Evolutionary conservation across 805 yeast genomes (phyloP), one percentile per base, ranked within the genome.

Genomic region (Barnettozyma sp.): DNA sequence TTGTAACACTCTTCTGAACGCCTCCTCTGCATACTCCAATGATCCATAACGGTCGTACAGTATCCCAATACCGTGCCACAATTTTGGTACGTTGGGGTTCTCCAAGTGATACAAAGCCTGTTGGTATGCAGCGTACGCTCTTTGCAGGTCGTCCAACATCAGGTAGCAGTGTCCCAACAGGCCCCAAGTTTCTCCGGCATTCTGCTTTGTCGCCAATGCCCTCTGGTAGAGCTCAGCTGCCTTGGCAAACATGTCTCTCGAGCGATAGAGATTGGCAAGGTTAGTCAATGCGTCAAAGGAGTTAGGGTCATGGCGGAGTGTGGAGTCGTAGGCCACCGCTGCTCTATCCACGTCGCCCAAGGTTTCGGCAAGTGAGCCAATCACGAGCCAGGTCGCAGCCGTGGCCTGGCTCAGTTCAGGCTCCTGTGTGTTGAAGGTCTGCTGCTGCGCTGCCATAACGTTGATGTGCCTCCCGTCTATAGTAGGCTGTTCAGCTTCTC

Each of bases 11-110:
- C 95, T 78, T 27, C 94, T 94, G 63, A 92, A 90, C 4, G 98
- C 97, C 60, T 92, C 98, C 59, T 92, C 98, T 4, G 98, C 98
- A 53, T 90, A 92, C 62, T 90, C 97, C 45, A 90, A 65, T 5
- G 95, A 83, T 19, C 97, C 98, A 58, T 92, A 92, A 36, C 98
- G 70, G 60, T 92, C 98, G 59, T 92, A 92, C 42, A 92, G 69
- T 40, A 92, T 92, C 23, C 98, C 98, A 46, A 92, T 90, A 0
- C 98, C 98, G 60, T 92, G 97, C 98, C 98, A 92, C 48, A 92
- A 72, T 56, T 87, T 87, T 38, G 97, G 97, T 36, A 88, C 97
- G 48, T 86, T 85, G 31, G 96, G 94, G 54, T 92, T 90, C 44
- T 83, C 85, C 55, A 88, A 64, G 57, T 86, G 92, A 59, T 84